Evolutionary conservation across 768 basidiomycete genomes (phyloP), one percentile per base, ranked within the genome.

Genomic region (Candolleomyces eurysporus): DNA sequence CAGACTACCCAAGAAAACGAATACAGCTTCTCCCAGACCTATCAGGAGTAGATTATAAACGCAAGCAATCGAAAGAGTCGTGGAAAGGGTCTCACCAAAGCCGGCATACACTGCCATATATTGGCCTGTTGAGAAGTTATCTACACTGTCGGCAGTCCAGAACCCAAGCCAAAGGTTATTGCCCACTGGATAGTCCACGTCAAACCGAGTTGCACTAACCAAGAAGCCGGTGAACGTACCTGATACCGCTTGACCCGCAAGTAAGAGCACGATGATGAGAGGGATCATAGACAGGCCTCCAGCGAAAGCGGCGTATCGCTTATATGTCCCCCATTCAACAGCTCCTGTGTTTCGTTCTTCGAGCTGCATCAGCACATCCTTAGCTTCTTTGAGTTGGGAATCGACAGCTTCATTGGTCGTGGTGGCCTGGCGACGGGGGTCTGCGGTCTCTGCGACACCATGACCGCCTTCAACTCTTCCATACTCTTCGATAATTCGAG

Each of bases 111-210:
- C 70, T 61, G 73, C 88, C 83, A 93, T 92, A 70, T 93, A 93
- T 39, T 86, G 75, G 0, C 81, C 83, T 68, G 89, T 82, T 4
- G 43, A 68, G 67, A 90, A 88, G 2, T 83, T 81, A 5, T 65
- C 61, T 17, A 91, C 81, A n/a, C 75, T 81, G 17, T 75, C 61
- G 0, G 78, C 77, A 0, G 86, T 85, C 90, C 90, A 93, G 65
- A 86, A 90, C 0, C 89, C 89, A 19, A 93, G 79, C 75, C 89
- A 85, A 4, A 93, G 69, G 36, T 82, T 87, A 64, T 83, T 87
- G 0, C 80, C 84, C 36, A 91, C 89, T 83, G 58, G 26, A 4
- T 26, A 2, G 26, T 26, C 26, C 26, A 26, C 26, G 26, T 26
- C 26, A 26, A 4, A 26, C 26, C 26, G 26, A 26, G 26, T 26